These are phyloP conservation scores for Gaillardinia entomophila DNA, from an alignment of 805 yeast species.

Conservation along the genomic window DNA sequence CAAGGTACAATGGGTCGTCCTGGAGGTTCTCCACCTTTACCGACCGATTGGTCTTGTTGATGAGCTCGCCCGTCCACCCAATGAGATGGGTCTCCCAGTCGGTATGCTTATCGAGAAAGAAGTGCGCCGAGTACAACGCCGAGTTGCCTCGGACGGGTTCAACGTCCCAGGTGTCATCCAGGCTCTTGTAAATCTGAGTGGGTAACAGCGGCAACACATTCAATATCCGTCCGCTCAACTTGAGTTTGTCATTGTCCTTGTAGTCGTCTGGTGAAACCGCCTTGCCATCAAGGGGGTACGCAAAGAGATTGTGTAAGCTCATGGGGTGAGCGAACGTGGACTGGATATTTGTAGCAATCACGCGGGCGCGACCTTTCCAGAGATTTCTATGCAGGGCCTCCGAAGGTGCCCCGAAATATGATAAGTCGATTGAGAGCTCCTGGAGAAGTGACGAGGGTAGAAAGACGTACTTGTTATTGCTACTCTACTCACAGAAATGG, in stretches of 20 bases:
- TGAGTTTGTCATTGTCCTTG: slow-evolving; percentile 18
- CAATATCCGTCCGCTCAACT: slow-evolving; percentile 61
- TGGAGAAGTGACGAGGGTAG: no score
- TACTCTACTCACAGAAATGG: no score
- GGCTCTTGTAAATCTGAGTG: slow-evolving; percentile 45
- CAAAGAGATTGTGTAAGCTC: slow-evolving; percentile 12
- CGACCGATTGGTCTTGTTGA: slow-evolving; percentile 18
- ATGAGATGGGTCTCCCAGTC: slow-evolving; percentile 85
- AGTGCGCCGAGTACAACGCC: slow-evolving; percentile 73
- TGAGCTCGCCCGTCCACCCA: slow-evolving; percentile 94
- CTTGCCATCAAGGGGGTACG: slow-evolving; percentile 12
- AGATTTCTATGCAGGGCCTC: no score
- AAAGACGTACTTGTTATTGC: no score
- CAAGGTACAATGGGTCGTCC: slow-evolving; percentile 59
- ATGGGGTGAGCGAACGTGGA: no score
- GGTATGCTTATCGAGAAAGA: slow-evolving; percentile 55
- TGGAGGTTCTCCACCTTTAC: slow-evolving; percentile 28
- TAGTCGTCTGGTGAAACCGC: slow-evolving; percentile 25
- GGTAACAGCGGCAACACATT: slow-evolving; percentile 67
- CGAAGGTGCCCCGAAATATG: no score
- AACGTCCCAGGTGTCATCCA: slow-evolving; percentile 47
- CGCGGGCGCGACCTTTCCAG: no score
- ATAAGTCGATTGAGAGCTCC: no score
- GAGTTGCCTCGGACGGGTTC: slow-evolving; percentile 74
- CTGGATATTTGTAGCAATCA: no score